phyloP scores from a whole-genome alignment of 106 monocot species.

The Allium fistulosum region DNA sequence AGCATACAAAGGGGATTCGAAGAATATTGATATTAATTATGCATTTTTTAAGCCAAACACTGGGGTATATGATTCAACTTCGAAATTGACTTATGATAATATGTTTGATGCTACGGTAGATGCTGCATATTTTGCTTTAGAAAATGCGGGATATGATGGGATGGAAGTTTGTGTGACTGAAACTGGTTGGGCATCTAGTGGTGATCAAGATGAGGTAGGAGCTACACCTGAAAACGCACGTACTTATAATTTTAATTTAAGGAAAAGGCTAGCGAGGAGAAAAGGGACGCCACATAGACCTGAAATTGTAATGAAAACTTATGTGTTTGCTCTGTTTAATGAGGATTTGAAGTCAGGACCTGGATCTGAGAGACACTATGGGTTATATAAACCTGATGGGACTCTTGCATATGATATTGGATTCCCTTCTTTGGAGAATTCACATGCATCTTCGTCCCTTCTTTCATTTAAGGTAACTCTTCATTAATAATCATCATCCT shows the following conservation, averaged over 20 bases:
- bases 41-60: slow-evolving; percentile 62
- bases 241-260: slow-evolving; percentile 79
- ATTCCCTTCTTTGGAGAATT: slow-evolving; percentile 32
- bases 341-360: slow-evolving; percentile 75
- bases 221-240: slow-evolving; percentile 65
- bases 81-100: slow-evolving; percentile 82
- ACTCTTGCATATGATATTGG: slow-evolving; percentile 89
- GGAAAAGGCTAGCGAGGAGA: slow-evolving; percentile 62
- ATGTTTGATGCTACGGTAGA: slow-evolving; percentile 93
- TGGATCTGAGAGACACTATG: slow-evolving; percentile 72
- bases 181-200: slow-evolving; percentile 86
- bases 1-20: slow-evolving; percentile 80
- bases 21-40: slow-evolving; percentile 77
- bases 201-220: slow-evolving; percentile 66
- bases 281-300: slow-evolving; percentile 83
- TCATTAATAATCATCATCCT: not conserved
- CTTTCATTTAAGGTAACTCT: slow-evolving; percentile 37
- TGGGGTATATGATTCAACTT: slow-evolving; percentile 64
- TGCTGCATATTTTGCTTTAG: slow-evolving; percentile 76
- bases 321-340: slow-evolving; percentile 88
- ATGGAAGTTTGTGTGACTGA: slow-evolving; percentile 84
- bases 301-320: slow-evolving; percentile 56
- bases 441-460: slow-evolving; percentile 28
- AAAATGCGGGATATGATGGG: slow-evolving; percentile 48
- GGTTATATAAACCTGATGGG: slow-evolving; percentile 85